phyloP scores from a whole-genome alignment of 306 rosid genomes.

The cucumber (Cucumis sativus) region Cucumber_9930_V3 NC_026655.2:1277501-1278000 shows the following conservation, averaged over 20 bases:
- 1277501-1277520: no score
- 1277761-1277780: background rate
- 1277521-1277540: no score
- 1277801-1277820: background rate
- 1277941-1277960: background rate
- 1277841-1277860: constrained; percentile 1
- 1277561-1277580: no score
- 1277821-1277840: background rate
- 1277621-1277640: no score
- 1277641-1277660: no score
- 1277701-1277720: no score
- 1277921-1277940: background rate
- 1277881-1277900: background rate
- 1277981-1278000: background rate
- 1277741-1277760: background rate
- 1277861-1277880: constrained; percentile 5
- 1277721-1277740: no score
- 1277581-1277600: no score
- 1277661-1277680: no score
- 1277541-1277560: no score
- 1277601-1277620: no score
- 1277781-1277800: background rate
- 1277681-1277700: no score
- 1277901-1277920: constrained; percentile 4
- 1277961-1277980: background rate